Conservation (phyloP, 192 early-diverging fungal species). For the Backusella liffmaniae region DNA sequence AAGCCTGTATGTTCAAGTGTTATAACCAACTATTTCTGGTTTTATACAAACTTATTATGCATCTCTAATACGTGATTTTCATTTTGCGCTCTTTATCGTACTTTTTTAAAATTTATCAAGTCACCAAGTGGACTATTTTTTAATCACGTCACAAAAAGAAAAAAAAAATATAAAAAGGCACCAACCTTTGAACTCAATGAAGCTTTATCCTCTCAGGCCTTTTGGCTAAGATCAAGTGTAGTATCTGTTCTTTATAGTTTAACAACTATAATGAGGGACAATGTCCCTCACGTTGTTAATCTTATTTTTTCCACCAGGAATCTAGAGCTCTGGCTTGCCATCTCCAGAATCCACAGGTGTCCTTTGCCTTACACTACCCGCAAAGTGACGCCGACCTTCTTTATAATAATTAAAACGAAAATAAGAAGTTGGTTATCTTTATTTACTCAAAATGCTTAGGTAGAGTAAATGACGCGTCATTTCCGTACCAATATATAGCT, state of each 20-base stretch:
- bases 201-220: slow-evolving; percentile 72
- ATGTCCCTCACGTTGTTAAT: slow-evolving; percentile 51
- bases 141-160: not conserved
- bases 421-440: not conserved
- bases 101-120: not conserved
- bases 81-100: too few relatives aligned
- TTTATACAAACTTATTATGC: too few relatives aligned
- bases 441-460: not conserved
- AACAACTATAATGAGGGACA: slow-evolving; percentile 58
- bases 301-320: slow-evolving; percentile 56
- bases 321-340: slow-evolving; percentile 47
- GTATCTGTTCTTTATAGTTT: slow-evolving; percentile 84
- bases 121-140: not conserved
- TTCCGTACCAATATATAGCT: not conserved
- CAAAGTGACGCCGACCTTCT: slow-evolving; percentile 50
- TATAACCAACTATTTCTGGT: too few relatives aligned
- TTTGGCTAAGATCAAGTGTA: slow-evolving; percentile 91
- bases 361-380: slow-evolving; percentile 64
- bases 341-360: slow-evolving; percentile 53
- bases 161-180: slow-evolving; percentile 36
- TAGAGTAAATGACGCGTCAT: not conserved
- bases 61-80: too few relatives aligned
- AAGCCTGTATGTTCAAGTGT: too few relatives aligned
- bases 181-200: slow-evolving; percentile 11
- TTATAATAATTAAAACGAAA: slow-evolving; percentile 18